Evolutionary conservation across 768 basidiomycete genomes (phyloP).

Genomic region (Mycena rosella): DNA sequence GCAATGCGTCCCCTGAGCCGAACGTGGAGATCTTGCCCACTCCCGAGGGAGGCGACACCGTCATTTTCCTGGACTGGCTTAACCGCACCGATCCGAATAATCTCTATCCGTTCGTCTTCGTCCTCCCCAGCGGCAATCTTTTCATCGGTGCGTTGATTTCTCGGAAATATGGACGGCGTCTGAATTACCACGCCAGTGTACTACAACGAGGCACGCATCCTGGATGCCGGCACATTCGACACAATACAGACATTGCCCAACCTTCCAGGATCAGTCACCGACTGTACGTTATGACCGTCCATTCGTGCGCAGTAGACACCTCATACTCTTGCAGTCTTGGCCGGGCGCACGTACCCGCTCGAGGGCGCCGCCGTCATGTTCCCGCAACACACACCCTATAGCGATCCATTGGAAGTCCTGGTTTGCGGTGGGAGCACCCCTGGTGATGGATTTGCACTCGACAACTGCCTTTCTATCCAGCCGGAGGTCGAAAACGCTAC

Average conservation of each 20-base stretch:
- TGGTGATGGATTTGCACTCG: conserved; percentile 64
- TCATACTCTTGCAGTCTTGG: conserved; percentile 56
- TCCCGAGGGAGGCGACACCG: conserved; percentile 72
- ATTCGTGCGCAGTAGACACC: background rate
- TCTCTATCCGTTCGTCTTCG: conserved; percentile 81
- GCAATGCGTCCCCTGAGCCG: conserved; percentile 74
- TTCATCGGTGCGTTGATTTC: conserved; percentile 70
- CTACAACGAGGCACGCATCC: conserved; percentile 84
- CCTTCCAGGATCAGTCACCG: conserved; percentile 79
- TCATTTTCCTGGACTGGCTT: conserved; percentile 73
- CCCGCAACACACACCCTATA: conserved; percentile 80
- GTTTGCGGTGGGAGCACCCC: conserved; percentile 83
- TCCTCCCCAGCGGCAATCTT: conserved; percentile 76
- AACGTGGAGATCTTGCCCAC: conserved; percentile 80
- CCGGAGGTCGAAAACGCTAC: conserved; percentile 73
- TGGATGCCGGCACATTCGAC: conserved; percentile 74
- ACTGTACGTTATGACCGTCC: conserved; percentile 53
- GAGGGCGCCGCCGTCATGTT: conserved; percentile 79
- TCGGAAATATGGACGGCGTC: background rate
- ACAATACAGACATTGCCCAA: conserved; percentile 75
- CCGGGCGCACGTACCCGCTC: conserved; percentile 83
- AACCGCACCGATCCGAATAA: conserved; percentile 83
- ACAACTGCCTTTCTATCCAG: conserved; percentile 78
- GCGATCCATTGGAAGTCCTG: conserved; percentile 74
- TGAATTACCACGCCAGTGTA: conserved; percentile 60